Percentiles rank a stretch among this genome's conserved stretches.
These are phyloP conservation scores for Aspergillus caelatus DNA, from an alignment of 2,329 filamentous ascomycete genomes.

Conservation along the genomic window DNA sequence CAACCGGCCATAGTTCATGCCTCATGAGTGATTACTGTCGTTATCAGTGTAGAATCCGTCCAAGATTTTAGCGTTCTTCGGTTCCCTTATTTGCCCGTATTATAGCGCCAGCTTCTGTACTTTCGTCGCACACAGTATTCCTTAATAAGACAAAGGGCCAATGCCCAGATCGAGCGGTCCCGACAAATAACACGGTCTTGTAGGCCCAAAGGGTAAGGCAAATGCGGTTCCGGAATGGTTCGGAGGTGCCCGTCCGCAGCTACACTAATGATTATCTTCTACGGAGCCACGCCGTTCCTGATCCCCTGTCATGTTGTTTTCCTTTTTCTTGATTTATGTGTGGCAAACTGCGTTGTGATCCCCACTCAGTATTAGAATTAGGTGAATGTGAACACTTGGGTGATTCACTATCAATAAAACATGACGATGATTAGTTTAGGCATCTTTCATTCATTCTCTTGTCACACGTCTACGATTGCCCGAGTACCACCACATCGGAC, in stretches of 20 bases:
- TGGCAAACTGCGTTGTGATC: background rate
- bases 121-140: background rate
- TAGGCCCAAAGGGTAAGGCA: background rate
- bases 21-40: background rate
- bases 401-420: background rate
- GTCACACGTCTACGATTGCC: background rate
- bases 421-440: background rate
- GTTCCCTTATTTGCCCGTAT: background rate
- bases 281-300: background rate
- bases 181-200: background rate
- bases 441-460: background rate
- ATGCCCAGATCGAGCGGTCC: background rate
- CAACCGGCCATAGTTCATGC: background rate
- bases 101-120: background rate
- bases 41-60: background rate
- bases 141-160: no score
- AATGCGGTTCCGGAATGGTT: background rate
- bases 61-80: no score
- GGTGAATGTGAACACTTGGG: background rate
- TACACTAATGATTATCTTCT: background rate
- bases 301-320: slow-evolving; percentile 3
- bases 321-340: background rate
- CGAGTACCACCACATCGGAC: slow-evolving; percentile 4
- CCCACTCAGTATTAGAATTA: background rate
- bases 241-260: background rate